phyloP scores from a whole-genome alignment of 73 alveolate genomes.

The Breviolum minutum region DNA sequence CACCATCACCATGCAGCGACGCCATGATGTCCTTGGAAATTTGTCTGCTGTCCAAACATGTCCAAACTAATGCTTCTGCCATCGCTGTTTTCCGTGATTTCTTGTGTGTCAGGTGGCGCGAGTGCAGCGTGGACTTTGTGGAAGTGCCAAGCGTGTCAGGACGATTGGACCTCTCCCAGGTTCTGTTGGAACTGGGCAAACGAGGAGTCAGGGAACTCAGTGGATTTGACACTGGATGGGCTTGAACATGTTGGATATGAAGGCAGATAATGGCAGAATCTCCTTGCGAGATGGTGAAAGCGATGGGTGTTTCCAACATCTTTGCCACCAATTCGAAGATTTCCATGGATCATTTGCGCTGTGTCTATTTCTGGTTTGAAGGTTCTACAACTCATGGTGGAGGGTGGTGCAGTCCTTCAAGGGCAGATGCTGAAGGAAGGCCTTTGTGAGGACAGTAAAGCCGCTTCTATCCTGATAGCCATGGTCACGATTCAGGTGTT shows the following conservation, averaged over 20 bases:
- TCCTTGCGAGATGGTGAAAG: too few species aligned
- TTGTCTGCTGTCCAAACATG: not conserved
- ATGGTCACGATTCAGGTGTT: not conserved
- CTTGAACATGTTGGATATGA: not conserved
- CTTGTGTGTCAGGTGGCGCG: constrained; percentile 49
- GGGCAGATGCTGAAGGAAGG: constrained; percentile 65
- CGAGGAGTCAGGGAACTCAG: constrained; percentile 36
- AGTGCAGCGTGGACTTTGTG: constrained; percentile 42
- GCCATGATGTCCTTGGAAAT: not conserved
- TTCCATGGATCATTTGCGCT: not conserved
- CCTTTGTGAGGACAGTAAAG: constrained; percentile 29
- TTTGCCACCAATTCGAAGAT: too few species aligned
- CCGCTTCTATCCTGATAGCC: not conserved
- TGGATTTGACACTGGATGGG: not conserved
- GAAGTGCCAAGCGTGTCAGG: constrained; percentile 51
- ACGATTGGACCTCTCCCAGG: constrained; percentile 42
- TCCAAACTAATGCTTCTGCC: not conserved
- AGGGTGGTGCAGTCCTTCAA: constrained; percentile 80
- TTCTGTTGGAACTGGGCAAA: constrained; percentile 49
- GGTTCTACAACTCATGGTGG: constrained; percentile 89
- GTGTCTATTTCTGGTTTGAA: not conserved
- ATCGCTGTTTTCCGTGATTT: too few species aligned
- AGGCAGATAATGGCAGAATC: not conserved
- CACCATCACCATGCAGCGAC: not conserved
- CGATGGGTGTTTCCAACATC: too few species aligned